Percentiles rank a stretch among this genome's conserved stretches.
Conservation (phyloP, 2,329 filamentous ascomycete genomes). For the Aureobasidium sp. region DNA sequence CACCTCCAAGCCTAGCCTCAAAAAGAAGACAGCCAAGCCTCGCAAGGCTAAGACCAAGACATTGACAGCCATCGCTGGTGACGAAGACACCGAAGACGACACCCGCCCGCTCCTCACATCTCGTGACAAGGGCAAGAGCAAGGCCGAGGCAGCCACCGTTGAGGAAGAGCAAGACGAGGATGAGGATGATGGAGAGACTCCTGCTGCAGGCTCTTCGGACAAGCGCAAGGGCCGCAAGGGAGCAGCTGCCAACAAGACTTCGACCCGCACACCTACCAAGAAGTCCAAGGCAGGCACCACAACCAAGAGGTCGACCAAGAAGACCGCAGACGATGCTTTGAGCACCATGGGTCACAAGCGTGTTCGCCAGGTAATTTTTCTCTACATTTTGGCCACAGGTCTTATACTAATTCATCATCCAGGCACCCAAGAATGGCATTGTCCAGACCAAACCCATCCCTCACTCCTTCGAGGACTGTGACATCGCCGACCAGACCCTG, state of each 20-base stretch:
- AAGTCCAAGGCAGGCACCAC: neutral
- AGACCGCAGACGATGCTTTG: neutral
- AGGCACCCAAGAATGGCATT: conserved; percentile 4
- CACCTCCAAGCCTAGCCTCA: neutral
- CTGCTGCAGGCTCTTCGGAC: neutral
- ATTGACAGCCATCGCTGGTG: neutral
- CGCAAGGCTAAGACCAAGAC: neutral
- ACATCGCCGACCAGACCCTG: conserved; percentile 22
- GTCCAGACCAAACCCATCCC: conserved; percentile 19
- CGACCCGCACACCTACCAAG: neutral
- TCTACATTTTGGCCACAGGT: neutral
- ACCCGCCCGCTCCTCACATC: neutral
- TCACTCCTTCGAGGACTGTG: conserved; percentile 21
- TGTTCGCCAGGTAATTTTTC: neutral
- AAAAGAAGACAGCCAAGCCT: neutral
- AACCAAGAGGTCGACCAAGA: neutral
- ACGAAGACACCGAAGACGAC: neutral
- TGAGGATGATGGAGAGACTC: neutral
- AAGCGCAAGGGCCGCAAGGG: neutral
- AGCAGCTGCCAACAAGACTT: neutral
- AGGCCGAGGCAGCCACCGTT: neutral
- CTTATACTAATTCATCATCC: neutral
- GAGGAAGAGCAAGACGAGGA: neutral
- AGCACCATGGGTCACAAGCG: neutral
- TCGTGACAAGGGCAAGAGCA: neutral